Conservation (phyloP, 2,329 filamentous ascomycete species). For the Macrophomina tecta region DNA sequence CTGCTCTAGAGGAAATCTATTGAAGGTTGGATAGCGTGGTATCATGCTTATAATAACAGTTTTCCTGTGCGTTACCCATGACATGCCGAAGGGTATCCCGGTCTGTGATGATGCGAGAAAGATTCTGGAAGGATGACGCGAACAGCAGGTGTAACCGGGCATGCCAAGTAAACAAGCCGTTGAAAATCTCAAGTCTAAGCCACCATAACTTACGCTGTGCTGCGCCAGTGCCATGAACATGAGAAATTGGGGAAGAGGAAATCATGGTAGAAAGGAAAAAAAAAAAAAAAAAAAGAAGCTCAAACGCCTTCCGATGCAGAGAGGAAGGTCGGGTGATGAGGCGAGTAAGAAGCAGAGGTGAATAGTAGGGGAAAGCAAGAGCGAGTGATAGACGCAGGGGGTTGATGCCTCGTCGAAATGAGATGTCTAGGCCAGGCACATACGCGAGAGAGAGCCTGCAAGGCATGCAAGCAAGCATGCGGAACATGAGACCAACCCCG, state of each 20-base stretch:
- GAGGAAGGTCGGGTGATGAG: background rate
- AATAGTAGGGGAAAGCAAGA: background rate
- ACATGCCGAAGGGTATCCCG: background rate
- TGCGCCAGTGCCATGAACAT: background rate
- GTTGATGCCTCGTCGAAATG: background rate
- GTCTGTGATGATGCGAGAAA: background rate
- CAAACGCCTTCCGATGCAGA: constrained; percentile 12
- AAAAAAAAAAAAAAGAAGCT: background rate
- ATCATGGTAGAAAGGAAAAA: background rate
- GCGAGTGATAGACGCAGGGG: background rate
- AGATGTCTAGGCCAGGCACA: background rate
- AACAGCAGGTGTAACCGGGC: background rate
- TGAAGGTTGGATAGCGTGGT: background rate
- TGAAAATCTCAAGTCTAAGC: background rate
- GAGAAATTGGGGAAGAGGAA: background rate
- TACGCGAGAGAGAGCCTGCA: background rate
- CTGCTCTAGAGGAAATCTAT: background rate
- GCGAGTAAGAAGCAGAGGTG: background rate
- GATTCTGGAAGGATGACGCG: background rate
- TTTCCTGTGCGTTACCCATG: background rate
- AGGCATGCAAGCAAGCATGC: background rate
- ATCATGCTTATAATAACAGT: constrained; percentile 5
- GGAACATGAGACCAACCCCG: background rate
- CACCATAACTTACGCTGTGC: background rate
- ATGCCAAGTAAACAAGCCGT: constrained; percentile 6